phyloP scores from a whole-genome alignment of 768 basidiomycete species.

The Boletus eberwhitei region DNA sequence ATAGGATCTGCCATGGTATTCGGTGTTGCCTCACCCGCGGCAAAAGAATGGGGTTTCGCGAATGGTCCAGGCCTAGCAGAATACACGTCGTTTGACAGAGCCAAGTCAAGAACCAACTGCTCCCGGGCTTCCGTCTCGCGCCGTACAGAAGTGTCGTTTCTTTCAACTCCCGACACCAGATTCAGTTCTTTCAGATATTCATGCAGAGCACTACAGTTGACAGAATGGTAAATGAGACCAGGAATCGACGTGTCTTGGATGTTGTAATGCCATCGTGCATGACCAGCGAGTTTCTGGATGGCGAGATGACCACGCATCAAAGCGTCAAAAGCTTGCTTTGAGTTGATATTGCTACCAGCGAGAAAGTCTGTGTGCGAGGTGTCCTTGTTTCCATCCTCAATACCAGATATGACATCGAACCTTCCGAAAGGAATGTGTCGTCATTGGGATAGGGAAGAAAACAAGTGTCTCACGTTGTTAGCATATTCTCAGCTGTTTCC shows the following conservation, averaged over 20 bases:
- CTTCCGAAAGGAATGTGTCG: conserved; percentile 33
- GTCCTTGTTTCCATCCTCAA: conserved; percentile 45
- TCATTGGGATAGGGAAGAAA: neutral
- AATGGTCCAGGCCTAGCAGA: conserved; percentile 40
- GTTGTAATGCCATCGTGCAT: conserved; percentile 53
- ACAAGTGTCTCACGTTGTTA: conserved; percentile 52
- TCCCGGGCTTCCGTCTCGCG: conserved; percentile 56
- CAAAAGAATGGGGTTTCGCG: conserved; percentile 16
- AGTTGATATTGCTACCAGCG: conserved; percentile 49
- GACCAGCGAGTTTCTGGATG: conserved; percentile 33
- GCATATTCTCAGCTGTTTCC: conserved; percentile 45
- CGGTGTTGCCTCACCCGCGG: conserved; percentile 6
- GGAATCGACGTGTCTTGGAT: conserved; percentile 44
- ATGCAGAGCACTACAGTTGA: conserved; percentile 33
- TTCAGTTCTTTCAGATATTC: conserved; percentile 45
- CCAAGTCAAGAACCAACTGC: conserved; percentile 61
- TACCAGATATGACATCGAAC: conserved; percentile 58
- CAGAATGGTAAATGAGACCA: conserved; percentile 38
- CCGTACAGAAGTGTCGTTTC: conserved; percentile 39
- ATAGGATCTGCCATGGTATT: conserved; percentile 21
- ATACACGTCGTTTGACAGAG: conserved; percentile 56
- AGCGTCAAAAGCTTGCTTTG: conserved; percentile 50
- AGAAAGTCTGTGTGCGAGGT: conserved; percentile 56
- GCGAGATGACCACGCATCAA: conserved; percentile 48
- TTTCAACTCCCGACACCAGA: conserved; percentile 36